Conservation (phyloP, 768 basidiomycete genomes). For the Suillus clintonianus region DNA sequence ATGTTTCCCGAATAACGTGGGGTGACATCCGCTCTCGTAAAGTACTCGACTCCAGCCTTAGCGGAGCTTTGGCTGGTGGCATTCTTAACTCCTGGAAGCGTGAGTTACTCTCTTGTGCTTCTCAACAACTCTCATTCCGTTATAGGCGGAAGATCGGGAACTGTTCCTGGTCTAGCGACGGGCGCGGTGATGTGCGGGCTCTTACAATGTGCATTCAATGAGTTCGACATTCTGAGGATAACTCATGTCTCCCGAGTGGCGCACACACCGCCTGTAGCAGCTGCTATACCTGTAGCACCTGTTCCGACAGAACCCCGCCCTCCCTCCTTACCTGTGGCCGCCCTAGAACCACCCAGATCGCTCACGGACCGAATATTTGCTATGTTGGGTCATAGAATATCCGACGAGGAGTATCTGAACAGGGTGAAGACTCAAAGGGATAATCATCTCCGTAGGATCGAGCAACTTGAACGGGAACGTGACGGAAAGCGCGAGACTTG, state of each 20-base stretch:
- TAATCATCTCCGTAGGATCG: slow-evolving; percentile 55
- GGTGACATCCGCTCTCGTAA: slow-evolving; percentile 58
- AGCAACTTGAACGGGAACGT: slow-evolving; percentile 49
- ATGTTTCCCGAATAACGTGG: slow-evolving; percentile 37
- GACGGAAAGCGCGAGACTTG: slow-evolving; percentile 15
- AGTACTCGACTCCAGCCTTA: slow-evolving; percentile 70
- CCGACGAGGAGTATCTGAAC: slow-evolving; percentile 73
- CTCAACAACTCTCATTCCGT: slow-evolving; percentile 1
- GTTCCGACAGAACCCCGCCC: not conserved
- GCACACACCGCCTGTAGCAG: slow-evolving; percentile 9
- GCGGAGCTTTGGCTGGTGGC: slow-evolving; percentile 71
- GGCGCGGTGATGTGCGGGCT: slow-evolving; percentile 58
- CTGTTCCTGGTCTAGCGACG: slow-evolving; percentile 61
- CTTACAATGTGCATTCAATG: slow-evolving; percentile 73
- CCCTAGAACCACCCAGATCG: slow-evolving; percentile 11
- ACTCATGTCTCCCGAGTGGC: slow-evolving; percentile 49
- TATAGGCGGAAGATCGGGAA: slow-evolving; percentile 61
- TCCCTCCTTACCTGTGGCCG: not conserved
- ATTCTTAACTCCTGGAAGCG: slow-evolving; percentile 59
- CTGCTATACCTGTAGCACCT: not conserved
- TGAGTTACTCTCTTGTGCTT: slow-evolving; percentile 35
- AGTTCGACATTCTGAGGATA: slow-evolving; percentile 60
- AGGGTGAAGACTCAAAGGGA: slow-evolving; percentile 61
- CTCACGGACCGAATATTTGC: slow-evolving; percentile 41
- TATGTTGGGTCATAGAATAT: slow-evolving; percentile 42